These are phyloP conservation scores for Paramecium pentaurelia DNA, from an alignment of 73 alveolate species.

Conservation along the genomic window DNA sequence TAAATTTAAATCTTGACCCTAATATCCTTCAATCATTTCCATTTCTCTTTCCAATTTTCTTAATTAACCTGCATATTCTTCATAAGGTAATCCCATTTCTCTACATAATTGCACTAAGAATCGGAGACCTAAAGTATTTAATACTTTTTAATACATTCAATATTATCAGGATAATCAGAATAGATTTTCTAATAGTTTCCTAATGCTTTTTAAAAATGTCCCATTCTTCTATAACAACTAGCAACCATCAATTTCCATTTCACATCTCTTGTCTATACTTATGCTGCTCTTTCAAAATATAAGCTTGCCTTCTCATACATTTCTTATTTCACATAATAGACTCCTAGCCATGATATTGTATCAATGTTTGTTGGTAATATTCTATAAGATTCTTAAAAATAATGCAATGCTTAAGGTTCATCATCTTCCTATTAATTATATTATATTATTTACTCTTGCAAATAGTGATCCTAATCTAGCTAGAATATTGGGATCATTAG, in stretches of 20 bases:
- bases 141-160: conserved; percentile 75
- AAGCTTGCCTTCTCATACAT: conserved; percentile 95
- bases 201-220: conserved; percentile 47
- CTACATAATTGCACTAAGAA: conserved; percentile 36
- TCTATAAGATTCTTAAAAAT: conserved; percentile 97
- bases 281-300: conserved; percentile 97
- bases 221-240: conserved; percentile 84
- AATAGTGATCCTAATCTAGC: conserved; percentile 90
- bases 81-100: conserved; percentile 62
- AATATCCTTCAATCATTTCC: conserved; percentile 47
- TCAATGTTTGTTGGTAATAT: conserved; percentile 82
- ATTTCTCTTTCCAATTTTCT: conserved; percentile 57
- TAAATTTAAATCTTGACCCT: background rate
- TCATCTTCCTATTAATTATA: conserved; percentile 66
- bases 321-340: conserved; percentile 91
- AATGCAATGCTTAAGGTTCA: conserved; percentile 91
- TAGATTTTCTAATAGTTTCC: conserved; percentile 78
- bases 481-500: conserved; percentile 92
- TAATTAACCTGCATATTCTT: conserved; percentile 55
- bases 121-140: conserved; percentile 4
- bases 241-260: conserved; percentile 98
- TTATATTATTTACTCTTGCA: conserved; percentile 76
- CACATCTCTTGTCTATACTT: conserved; percentile 96
- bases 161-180: conserved; percentile 85
- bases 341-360: conserved; percentile 95